Evolutionary conservation across 192 early-diverging fungal species (phyloP).

Genomic region (Backusella tarrabulga): DNA sequence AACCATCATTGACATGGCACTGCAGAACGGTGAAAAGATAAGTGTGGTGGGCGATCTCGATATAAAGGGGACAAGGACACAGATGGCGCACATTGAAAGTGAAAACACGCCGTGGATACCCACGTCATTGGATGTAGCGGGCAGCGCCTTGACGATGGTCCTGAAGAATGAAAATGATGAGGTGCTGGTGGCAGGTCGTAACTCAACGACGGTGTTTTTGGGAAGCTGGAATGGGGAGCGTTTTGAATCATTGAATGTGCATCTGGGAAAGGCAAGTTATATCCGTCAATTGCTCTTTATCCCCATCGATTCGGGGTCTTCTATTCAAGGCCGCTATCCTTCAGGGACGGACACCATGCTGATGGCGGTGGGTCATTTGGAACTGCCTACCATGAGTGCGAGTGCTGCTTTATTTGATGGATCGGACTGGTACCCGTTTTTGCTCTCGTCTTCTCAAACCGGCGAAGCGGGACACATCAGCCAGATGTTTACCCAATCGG

Average conservation of each 20-base stretch:
- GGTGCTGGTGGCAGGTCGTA: not conserved
- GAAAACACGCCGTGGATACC: not conserved
- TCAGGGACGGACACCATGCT: slow-evolving; percentile 32
- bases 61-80: not conserved
- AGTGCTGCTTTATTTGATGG: slow-evolving; percentile 51
- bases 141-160: not conserved
- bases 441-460: slow-evolving; percentile 30
- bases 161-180: not conserved
- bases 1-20: slow-evolving; percentile 36
- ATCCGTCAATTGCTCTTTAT: slow-evolving; percentile 16
- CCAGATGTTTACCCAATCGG: slow-evolving; percentile 18
- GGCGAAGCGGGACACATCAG: slow-evolving; percentile 18
- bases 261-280: slow-evolving; percentile 5
- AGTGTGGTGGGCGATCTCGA: not conserved
- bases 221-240: slow-evolving; percentile 12
- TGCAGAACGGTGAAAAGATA: slow-evolving; percentile 26
- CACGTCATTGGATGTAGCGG: not conserved
- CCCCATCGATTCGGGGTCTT: slow-evolving; percentile 10
- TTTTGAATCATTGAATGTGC: slow-evolving; percentile 3
- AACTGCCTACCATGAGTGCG: slow-evolving; percentile 32
- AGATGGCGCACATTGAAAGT: not conserved
- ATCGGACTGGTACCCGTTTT: slow-evolving; percentile 41
- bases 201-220: not conserved
- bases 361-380: slow-evolving; percentile 41
- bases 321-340: not conserved